Base-by-base conservation (phyloP, 2,329 filamentous ascomycete genomes). In the Mycosphaerella arachidis region DNA sequence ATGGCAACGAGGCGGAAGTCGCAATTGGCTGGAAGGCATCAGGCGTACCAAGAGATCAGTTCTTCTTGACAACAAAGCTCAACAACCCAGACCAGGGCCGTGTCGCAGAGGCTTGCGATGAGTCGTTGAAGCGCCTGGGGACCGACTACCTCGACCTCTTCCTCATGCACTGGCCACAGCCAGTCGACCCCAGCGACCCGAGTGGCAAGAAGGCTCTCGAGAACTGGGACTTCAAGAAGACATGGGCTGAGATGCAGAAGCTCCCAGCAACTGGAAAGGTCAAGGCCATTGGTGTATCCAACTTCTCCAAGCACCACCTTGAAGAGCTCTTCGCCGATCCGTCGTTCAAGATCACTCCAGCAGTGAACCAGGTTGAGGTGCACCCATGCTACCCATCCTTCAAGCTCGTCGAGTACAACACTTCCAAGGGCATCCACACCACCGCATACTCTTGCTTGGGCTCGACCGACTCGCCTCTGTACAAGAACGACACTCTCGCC, bases 161-260 rank as follows among this genome's bases (percentile, higher is more conserved):
- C 73, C 80, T 90, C 48, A 87, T 89, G 76, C 86, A 90, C 75
- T 91, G 86, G 87, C 88, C 87, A 18, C 83, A 79, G 59, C 86
- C 83, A 30, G 86, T 83, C 55, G 82, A 85, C 66, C 85, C 86
- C 3, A 76, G 79, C 54, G 82, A 89, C 69, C 72, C 80, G 43
- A 56, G 29, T 30, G 54, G 54, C 45, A 86, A 81, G 76, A 89
- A 90, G 80, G 84, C 88, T 73, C 83, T 86, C 64, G 79, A 84
- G 33, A 89, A 91, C 78, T 93, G 90, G 90, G 83, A 91, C 78
- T 93, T 90, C 75, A 81, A 89, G 68, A 86, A 94, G 76, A 94
- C 91, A 29, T 95, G 83, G 83, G 72, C 62, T 31, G 68, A 71
- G 62, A 62, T 71, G 63, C 67, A 71, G 58, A 70, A 71, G 80